A percentile compares a stretch with the other conserved stretches of the same genome.
Conservation (phyloP, 2,329 filamentous ascomycete species). For the Scedosporium boydii region DNA sequence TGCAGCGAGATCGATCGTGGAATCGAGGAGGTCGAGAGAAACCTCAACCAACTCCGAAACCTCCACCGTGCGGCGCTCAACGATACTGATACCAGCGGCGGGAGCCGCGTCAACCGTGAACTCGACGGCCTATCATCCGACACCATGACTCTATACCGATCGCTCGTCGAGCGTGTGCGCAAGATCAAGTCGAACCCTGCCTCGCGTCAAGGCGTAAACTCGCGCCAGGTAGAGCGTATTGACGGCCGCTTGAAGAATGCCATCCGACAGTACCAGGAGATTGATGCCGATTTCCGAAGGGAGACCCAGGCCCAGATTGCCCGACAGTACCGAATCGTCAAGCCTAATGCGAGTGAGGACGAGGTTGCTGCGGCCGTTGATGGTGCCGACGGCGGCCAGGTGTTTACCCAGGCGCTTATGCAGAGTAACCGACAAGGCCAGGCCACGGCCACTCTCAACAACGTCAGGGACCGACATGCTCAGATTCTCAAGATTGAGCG, state of each 20-base stretch:
- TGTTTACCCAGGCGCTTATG: conserved; percentile 82
- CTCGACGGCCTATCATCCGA: conserved; percentile 67
- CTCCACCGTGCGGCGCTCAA: conserved; percentile 64
- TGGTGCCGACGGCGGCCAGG: conserved; percentile 60
- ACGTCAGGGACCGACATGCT: conserved; percentile 73
- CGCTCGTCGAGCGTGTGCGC: conserved; percentile 69
- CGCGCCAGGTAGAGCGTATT: conserved; percentile 70
- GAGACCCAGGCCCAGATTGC: conserved; percentile 75
- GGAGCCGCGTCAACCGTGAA: conserved; percentile 55
- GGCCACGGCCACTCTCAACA: conserved; percentile 67
- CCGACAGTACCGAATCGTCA: conserved; percentile 83
- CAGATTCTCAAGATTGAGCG: conserved; percentile 88
- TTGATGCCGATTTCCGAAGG: conserved; percentile 73
- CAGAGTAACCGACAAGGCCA: conserved; percentile 73
- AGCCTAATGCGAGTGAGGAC: conserved; percentile 66
- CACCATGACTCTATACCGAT: conserved; percentile 75
- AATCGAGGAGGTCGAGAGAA: conserved; percentile 64
- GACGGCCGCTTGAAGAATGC: conserved; percentile 72
- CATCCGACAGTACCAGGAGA: conserved; percentile 71
- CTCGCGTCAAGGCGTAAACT: conserved; percentile 62
- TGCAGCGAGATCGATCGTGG: conserved; percentile 71
- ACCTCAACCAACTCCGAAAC: conserved; percentile 61
- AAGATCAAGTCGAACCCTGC: conserved; percentile 75
- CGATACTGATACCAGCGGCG: conserved; percentile 61
- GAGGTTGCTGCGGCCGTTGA: conserved; percentile 74